Percentiles rank a stretch among this genome's conserved stretches.
phyloP scores from a whole-genome alignment of 257 asterid genomes.

The Catharanthus roseus region DNA sequence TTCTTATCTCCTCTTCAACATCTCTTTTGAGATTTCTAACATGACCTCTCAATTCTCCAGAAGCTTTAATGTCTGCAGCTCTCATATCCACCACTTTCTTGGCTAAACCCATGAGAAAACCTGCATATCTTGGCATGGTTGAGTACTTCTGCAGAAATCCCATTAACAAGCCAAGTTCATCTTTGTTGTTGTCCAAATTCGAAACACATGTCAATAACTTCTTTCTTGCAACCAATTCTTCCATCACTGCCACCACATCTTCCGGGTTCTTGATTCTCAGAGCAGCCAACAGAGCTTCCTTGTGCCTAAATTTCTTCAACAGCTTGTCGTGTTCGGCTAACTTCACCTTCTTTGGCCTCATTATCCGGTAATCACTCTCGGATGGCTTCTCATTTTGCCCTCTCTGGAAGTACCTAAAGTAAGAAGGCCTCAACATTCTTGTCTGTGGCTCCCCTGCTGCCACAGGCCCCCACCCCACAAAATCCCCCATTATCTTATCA shows the following conservation, averaged over 20 bases:
- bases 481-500: conserved; percentile 24
- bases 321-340: conserved; percentile 69
- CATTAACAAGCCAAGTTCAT: conserved; percentile 61
- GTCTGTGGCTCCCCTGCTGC: conserved; percentile 42
- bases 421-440: conserved; percentile 62
- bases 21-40: conserved; percentile 72
- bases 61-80: conserved; percentile 55
- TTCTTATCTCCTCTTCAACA: conserved; percentile 78
- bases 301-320: conserved; percentile 77
- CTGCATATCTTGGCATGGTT: conserved; percentile 63
- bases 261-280: conserved; percentile 56
- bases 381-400: conserved; percentile 79
- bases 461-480: conserved; percentile 34
- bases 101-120: conserved; percentile 46
- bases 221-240: conserved; percentile 81
- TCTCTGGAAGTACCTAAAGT: conserved; percentile 75
- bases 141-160: conserved; percentile 71
- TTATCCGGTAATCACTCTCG: conserved; percentile 58
- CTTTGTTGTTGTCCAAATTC: conserved; percentile 57
- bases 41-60: conserved; percentile 39
- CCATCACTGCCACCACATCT: conserved; percentile 78
- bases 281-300: conserved; percentile 68
- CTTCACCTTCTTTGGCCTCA: conserved; percentile 63
- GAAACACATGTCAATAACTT: conserved; percentile 61
- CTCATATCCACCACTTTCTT: conserved; percentile 68